A percentile compares a stretch with the other conserved stretches of the same genome.
Evolutionary conservation across 2,329 filamentous ascomycete genomes (phyloP).

Genomic region (Fusarium cicatricum): DNA sequence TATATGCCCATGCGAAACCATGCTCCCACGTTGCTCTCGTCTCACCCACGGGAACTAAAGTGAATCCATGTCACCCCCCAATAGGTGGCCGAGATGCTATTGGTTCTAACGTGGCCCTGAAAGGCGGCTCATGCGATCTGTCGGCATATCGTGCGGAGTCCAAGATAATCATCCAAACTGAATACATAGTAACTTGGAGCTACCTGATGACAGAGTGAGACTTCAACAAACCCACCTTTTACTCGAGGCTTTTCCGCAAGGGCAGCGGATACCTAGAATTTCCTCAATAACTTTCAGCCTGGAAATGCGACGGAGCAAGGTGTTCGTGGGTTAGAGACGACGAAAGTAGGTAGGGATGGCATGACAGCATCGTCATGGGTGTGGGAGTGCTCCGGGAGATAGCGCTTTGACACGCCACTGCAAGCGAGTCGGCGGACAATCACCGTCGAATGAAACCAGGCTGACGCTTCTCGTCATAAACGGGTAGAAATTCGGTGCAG

Average conservation of each 20-base stretch:
- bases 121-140: constrained; percentile 8
- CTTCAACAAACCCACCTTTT: not conserved
- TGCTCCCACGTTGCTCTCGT: not conserved
- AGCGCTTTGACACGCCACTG: constrained; percentile 31
- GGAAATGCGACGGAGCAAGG: not conserved
- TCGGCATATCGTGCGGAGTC: constrained; percentile 9
- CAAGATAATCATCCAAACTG: constrained; percentile 3
- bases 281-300: constrained; percentile 20
- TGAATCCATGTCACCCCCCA: constrained; percentile 1
- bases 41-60: not conserved
- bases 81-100: not conserved
- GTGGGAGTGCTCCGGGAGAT: not conserved
- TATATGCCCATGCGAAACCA: not conserved
- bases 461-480: constrained; percentile 22
- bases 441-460: constrained; percentile 28
- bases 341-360: not conserved
- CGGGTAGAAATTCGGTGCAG: constrained; percentile 2
- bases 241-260: not conserved
- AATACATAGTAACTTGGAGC: not conserved
- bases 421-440: constrained; percentile 6
- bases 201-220: not conserved
- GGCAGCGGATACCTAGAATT: constrained; percentile 1
- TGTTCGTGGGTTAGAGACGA: not conserved
- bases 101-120: not conserved
- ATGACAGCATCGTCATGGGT: constrained; percentile 5